phyloP scores from a whole-genome alignment of 2,329 filamentous ascomycete genomes.

The Pseudocercospora crystallina region DNA sequence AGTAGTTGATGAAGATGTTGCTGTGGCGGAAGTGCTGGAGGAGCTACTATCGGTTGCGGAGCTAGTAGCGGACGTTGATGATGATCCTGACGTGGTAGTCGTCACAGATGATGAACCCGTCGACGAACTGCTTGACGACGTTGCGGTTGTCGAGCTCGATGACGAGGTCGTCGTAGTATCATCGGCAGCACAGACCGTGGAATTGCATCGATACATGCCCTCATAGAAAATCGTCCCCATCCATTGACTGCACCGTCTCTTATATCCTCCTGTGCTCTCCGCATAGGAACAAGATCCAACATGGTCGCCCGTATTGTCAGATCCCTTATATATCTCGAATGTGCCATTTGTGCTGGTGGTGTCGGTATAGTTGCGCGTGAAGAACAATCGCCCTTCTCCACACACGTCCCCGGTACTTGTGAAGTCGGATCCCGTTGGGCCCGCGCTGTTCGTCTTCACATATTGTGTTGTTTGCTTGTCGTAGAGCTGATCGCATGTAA shows the following conservation, averaged over 20 bases:
- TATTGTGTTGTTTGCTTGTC: conserved; percentile 2
- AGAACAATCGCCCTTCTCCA: conserved; percentile 10
- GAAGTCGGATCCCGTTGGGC: conserved; percentile 3
- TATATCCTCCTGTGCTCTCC: not conserved
- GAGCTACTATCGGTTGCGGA: too few species aligned
- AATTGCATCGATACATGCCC: conserved; percentile 13
- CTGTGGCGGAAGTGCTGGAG: too few species aligned
- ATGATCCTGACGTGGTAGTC: too few species aligned
- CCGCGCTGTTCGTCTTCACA: conserved; percentile 11
- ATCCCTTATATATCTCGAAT: conserved; percentile 15
- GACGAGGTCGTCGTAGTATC: not conserved
- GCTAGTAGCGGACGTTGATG: too few species aligned
- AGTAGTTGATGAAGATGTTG: too few species aligned
- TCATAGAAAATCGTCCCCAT: conserved; percentile 15
- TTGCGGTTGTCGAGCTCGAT: not conserved
- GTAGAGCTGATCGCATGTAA: conserved; percentile 12
- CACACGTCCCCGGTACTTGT: conserved; percentile 15
- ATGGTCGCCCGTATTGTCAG: conserved; percentile 9
- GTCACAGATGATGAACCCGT: too few species aligned
- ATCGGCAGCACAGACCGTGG: conserved; percentile 9
- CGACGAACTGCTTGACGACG: too few species aligned
- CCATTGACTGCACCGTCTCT: conserved; percentile 9
- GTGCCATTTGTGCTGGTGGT: conserved; percentile 12
- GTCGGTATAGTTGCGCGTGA: conserved; percentile 8
- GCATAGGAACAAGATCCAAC: conserved; percentile 11